Base-by-base conservation (phyloP, 495 filamentous ascomycete species). In the Talaromyces trachyspermus region DNA sequence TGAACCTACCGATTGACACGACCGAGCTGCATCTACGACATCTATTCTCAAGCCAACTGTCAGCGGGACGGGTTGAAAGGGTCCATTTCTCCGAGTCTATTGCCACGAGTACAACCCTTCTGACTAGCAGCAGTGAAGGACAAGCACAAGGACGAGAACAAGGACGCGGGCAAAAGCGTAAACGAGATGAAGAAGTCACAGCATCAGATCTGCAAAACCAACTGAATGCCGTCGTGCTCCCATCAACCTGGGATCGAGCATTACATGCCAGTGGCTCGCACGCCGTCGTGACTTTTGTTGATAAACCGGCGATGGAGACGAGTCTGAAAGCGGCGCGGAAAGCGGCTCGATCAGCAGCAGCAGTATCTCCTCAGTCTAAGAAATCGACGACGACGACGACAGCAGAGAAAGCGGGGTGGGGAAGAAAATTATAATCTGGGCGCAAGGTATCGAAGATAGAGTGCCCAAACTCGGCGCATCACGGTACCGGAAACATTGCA, bases 1-100 rank as follows among this genome's bases (percentile, higher is more conserved):
- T 89, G 50, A 97, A 98, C 59, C 59, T 91, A 5, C 94, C 92
- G 26, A 70, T 89, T 54, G 91, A 96, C 63, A 80, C 85, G 46
- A 95, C 86, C 27, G 80, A 85, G 40, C 55, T 65, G 0, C 87
- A 92, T 55, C 65, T 97, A 14, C 83, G 87, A 29, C 70, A 77
- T 46, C 66, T 98, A 0, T 88, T 95, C 54, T 66, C 77, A 0
- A 69, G 69, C 0, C 73, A 88, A 33, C 71, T 92, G 20, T 81
- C 86, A 24, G 79, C 79, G 4, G 85, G 84, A 20, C 75, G 82
- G 35, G 80, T 98, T 29, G 88, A 94, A 64, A 70, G 66, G 39
- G 82, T 88, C 3, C 66, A 77, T 1, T 95, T 96, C 57, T 53
- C 46, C 4, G 23, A 15, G 41, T 23, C 29, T 17, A 19, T 30